Percentiles rank a stretch among this genome's conserved stretches.
Conservation (phyloP, 2,329 filamentous ascomycete species). For the Diaporthe helianthi region DNA sequence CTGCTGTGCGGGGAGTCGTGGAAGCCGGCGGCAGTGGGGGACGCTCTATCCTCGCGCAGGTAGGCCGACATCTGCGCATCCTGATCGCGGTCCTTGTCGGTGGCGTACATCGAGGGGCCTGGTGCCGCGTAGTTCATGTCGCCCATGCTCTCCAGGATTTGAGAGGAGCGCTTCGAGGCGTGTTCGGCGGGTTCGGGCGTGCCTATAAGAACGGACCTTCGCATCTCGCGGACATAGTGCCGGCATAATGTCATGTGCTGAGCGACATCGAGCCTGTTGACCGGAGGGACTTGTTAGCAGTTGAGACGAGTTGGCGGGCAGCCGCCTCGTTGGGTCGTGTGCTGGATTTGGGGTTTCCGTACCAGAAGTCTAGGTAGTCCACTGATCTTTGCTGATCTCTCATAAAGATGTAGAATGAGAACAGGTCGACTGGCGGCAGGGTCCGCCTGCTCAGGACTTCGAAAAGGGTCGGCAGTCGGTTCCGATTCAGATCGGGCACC, state of each 20-base stretch:
- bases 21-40: conserved; percentile 49
- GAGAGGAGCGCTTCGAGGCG: conserved; percentile 84
- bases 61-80: conserved; percentile 93
- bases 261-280: conserved; percentile 90
- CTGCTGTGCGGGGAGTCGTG: conserved; percentile 64
- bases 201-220: conserved; percentile 88
- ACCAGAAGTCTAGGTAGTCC: conserved; percentile 99
- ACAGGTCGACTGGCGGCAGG: conserved; percentile 93
- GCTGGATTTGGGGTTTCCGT: conserved; percentile 43
- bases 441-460: conserved; percentile 95
- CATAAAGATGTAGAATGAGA: conserved; percentile 99
- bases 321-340: conserved; percentile 12
- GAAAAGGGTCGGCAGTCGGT: conserved; percentile 90
- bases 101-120: conserved; percentile 67
- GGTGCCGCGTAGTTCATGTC: conserved; percentile 68
- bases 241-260: conserved; percentile 98
- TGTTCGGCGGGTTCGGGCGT: conserved; percentile 88
- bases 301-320: conserved; percentile 29
- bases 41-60: conserved; percentile 67
- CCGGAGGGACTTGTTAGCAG: conserved; percentile 36
- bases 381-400: conserved; percentile 97
- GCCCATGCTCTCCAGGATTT: conserved; percentile 75
- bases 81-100: conserved; percentile 76
- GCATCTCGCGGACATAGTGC: conserved; percentile 94
- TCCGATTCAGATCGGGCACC: conserved; percentile 69